Base-by-base conservation (phyloP, 345 rosid genomes). In the Eutrema heterophyllum region DNA sequence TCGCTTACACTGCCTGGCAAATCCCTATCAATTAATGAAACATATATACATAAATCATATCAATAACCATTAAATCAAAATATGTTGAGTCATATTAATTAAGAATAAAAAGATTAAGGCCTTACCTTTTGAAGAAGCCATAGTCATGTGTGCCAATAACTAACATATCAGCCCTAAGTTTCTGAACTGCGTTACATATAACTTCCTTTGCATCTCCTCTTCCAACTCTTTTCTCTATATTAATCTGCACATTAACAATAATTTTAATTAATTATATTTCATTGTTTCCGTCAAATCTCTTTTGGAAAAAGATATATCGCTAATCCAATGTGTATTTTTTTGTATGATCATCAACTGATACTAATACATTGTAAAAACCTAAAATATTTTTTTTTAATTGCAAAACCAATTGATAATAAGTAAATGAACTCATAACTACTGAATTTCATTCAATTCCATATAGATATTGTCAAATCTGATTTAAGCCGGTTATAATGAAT, bases 91-190 rank as follows among this genome's bases (percentile, higher is more conserved):
- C n/a, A 14, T 9, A 4, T 14, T 55, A 55, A 15, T 0, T 1
- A 27, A 32, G 11, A 39, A 9, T 12, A 30, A 6, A 50, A 15
- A 50, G 16, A 33, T 5, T 21, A 41, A 46, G 4, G 2, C 45
- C 2, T 56, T 38, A 90, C 98, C 89, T 94, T 82, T 87, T 91
- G 76, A 94, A 77, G 89, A 91, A 91, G 13, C 98, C 98, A 55
- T 94, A 94, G 35, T 95, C 98, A 59, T 94, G 98, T 78, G 93
- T 86, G 58, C 98, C 98, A 78, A 91, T 88, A n/a, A 94, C 94
- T 78, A 94, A 67, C 13, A 85, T 84, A 72, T 94, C 98, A 12
- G 95, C 91, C 71, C 66, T 52, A 29, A 94, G 88, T 60, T 86
- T 87, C 51, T 91, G 83, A 55, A 89, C 96, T 2, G 85, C 74